Evolutionary conservation across 1,284 basidiomycete species (phyloP), one percentile per base, ranked within the genome.

Genomic region (Polyporus tsugae): DNA sequence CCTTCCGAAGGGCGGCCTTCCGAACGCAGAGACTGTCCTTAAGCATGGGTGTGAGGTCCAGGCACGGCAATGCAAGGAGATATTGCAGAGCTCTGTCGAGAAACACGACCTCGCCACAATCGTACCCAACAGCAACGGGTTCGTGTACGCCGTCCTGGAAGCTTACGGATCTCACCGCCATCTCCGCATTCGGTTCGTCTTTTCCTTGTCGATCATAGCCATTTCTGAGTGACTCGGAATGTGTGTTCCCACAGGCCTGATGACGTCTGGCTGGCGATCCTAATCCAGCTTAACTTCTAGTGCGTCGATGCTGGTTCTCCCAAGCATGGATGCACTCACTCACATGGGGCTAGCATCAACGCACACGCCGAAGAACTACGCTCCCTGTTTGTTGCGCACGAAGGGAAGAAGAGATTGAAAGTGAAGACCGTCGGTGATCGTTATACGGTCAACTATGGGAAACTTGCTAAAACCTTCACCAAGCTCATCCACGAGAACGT

Each of bases 131-230:
- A 55, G 53, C 53, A 55, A 55, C 53, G 53, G 53, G 2, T 55
- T 55, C 19, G 53, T 55, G 2, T 35, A 55, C 5, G 53, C 53
- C 17, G 53, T 19, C 33, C 17, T 52, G 11, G 22, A 52, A 11
- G 46, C 46, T 15, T 58, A 58, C n/a, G 55, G 55, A 11, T 70
- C 85, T 99, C 58, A 97, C 94, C 80, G 95, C 93, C 86, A 99
- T 99, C 82, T 98, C 97, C 77, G 70, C 10, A 58, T 58, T n/a
- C 33, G 55, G 55, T 58, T 9, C 25, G 53, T 35, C 6, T 2
- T 55, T 17, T 2, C 9, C 15, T 55, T 33, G 17, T 19, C 13
- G 52, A 46, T 46, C 25, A 33, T 7, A 35, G 6, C 53, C 35
- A 33, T 11, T 35, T 49, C 35, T 49, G 11, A 22, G 29, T 29